Base-by-base conservation (phyloP, 768 basidiomycete species). In the Mycena capillaripes region DNA sequence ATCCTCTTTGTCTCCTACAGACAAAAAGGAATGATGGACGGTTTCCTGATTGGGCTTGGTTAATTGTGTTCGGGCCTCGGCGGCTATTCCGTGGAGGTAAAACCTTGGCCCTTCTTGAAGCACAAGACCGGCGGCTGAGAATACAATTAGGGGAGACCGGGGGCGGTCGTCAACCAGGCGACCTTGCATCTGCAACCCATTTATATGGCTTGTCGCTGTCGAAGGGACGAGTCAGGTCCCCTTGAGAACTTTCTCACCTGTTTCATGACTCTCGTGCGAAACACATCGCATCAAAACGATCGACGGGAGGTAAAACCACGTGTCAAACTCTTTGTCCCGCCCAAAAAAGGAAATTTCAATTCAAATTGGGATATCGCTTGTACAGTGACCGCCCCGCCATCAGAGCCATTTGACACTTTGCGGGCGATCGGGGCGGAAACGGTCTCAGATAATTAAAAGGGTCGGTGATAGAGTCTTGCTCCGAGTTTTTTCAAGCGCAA, bases 1-100 rank as follows among this genome's bases (percentile, higher is more conserved):
- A 77, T 73, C 73, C 44, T 79, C 79, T 82, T 84, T 82, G 79
- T 79, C 78, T 74, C 77, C 70, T 77, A 75, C 71, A 74, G 79
- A 78, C 76, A 38, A 38, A 38, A 38, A 16, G 38, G 38, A 75
- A 77, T 77, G 75, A 70, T 76, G 78, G 77, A 38, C 77, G 74
- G 44, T 48, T 66, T 59, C 63, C 53, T 55, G 64, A 60, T 66
- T 34, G 57, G 62, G 34, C 38, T 27, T 38, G 50, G 71, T 64
- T 63, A 70, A 71, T 69, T 75, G 70, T 71, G 27, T 69, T 65
- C 40, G 70, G 64, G 9, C 9, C 10, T 25, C 19, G 19, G 38
- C 38, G 38, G 16, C 38, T n/a, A n/a, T 10, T 38, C 38, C 11
- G 56, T 32, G 46, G 30, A 36, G 19, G 32, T 63, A 50, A 62